Conservation (phyloP, 1,284 basidiomycete species). For the Apiotrichum gracile region DNA sequence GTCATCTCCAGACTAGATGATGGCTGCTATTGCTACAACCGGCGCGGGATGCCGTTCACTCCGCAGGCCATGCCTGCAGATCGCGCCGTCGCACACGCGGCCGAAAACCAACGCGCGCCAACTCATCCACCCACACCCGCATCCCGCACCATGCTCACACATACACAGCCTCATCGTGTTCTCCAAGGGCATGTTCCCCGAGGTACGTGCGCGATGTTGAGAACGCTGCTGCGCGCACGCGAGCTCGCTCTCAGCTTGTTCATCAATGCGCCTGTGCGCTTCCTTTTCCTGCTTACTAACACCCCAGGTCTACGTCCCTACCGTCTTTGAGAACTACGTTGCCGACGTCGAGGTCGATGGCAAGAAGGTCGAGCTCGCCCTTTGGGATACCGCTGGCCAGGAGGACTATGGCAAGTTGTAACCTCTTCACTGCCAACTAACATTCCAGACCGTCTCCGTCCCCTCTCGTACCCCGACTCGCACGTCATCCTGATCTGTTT, state of each 20-base stretch:
- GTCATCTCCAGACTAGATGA: too few species aligned
- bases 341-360: constrained; percentile 85
- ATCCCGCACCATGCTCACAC: background rate
- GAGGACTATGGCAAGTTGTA: constrained; percentile 54
- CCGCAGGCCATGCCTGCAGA: too few species aligned
- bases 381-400: constrained; percentile 95
- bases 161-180: constrained; percentile 50
- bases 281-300: constrained; percentile 11
- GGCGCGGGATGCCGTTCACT: too few species aligned
- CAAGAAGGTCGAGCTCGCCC: constrained; percentile 83
- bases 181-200: constrained; percentile 83
- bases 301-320: constrained; percentile 51
- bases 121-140: background rate
- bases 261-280: background rate
- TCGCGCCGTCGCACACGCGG: background rate
- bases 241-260: background rate
- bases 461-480: constrained; percentile 83
- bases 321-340: constrained; percentile 81
- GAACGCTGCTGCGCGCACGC: background rate
- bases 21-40: too few species aligned
- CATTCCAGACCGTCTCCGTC: constrained; percentile 69
- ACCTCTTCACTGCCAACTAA: constrained; percentile 33
- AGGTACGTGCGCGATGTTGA: constrained; percentile 53
- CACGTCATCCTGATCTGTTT: constrained; percentile 93
- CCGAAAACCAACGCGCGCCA: background rate